Evolutionary conservation across 108 stramenopile species (phyloP), one percentile per base, ranked within the genome.

Genomic region (Asterionellopsis glacialis): DNA sequence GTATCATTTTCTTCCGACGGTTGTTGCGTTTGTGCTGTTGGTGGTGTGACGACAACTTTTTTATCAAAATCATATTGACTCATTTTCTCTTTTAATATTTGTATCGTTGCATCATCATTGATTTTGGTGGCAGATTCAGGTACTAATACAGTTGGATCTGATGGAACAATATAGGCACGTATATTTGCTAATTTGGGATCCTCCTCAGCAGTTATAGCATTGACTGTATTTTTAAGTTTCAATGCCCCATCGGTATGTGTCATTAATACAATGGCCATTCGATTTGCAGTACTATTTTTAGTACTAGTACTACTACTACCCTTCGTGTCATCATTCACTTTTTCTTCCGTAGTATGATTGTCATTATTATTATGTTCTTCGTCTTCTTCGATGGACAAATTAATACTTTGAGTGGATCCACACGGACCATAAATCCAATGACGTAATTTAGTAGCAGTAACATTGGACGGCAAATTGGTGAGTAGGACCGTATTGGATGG

Each of bases 221-320:
- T 55, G 58, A 68, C 67, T 56, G 69, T 39, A 26, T 55, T 56
- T 47, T 80, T 39, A 2, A 72, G 61, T 68, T 74, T 63, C 39
- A 73, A 47, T 49, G 82, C 73, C 40, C 72, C 63, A 64, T 81
- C 67, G 61, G 77, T 60, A 69, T 79, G 69, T 44, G 75, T 57
- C 68, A 72, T 69, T 47, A 71, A 76, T 9, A 81, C 59, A 4
- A 81, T 41, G 9, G 74, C 59, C 7, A 68, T 59, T 51, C 59
- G 21, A 38, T 51, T 61, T 53, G 65, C 22, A 51, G 63, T 41
- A 42, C 45, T 25, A 51, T 22, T 56, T 51, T 45, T 55, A 23
- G 12, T 19, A n/a, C 39, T 44, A 38, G 1, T 45, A 47, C 9
- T 63, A 40, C 26, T 67, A 44, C 39, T 74, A 48, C 14, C 61